Evolutionary conservation across 805 yeast species (phyloP), one percentile per base, ranked within the genome.

Genomic region (Nakazawaea siamensis): DNA sequence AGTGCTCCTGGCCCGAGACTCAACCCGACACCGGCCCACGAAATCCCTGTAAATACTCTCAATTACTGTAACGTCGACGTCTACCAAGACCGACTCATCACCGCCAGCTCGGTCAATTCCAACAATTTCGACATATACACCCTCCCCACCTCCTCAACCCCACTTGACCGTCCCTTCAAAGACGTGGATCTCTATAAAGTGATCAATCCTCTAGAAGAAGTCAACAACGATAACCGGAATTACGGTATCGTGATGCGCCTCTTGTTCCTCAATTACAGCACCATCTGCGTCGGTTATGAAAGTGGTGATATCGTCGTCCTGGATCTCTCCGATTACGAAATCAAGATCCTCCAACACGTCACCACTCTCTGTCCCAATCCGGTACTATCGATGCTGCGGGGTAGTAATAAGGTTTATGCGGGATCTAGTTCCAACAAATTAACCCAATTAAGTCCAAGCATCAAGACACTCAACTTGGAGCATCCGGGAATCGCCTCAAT

Each of bases 191-290:
- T 59, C 1, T 40, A 50, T 32, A 45, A 47, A n/a, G 35, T 37
- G 39, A 45, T 48, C 43, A 34, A 34, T 26, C 38, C 38, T 10
- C 18, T 34, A 19, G 46, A 33, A 33, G 43, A 38, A 18, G 18
- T 27, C 8, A 27, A 27, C 18, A 43, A 62, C 33, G 15, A 43
- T 12, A 5, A 6, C 12, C 35, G 53, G 19, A 48, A 55, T 12
- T 64, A 71, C 23, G 94, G 94, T 2, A 79, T 82, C 27, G 68
- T 80, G 11, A 81, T 85, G 86, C 68, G 64, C 30, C 45, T 80
- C 3, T 40, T 48, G 1, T 67, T 73, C 54, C 45, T 67, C 18
- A 14, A n/a, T 1, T 46, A 45, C 9, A 44, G 48, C 2, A 37
- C 53, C 1, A 47, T 74, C 13, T 53, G 54, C 13, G 60, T 79